Evolutionary conservation across 495 filamentous ascomycete genomes (phyloP).

Genomic region (Terfezia boudieri): DNA sequence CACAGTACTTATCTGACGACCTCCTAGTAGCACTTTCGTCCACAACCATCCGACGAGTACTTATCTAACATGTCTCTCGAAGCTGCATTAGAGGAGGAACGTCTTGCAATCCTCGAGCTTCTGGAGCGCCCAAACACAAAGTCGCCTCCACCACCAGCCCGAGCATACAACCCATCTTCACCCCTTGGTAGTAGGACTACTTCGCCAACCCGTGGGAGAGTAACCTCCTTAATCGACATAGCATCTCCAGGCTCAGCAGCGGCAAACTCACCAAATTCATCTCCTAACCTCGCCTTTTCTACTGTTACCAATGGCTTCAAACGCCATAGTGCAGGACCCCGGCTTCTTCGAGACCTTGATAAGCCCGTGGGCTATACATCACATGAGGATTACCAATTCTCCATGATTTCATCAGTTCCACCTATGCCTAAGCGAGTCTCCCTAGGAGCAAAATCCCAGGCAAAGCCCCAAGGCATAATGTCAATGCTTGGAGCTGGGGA

Average conservation of each 20-base stretch:
- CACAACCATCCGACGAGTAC: too few species aligned
- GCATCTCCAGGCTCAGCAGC: slow-evolving; percentile 17
- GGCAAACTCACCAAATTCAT: slow-evolving; percentile 1
- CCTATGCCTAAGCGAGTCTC: slow-evolving; percentile 2
- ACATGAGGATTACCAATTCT: slow-evolving; percentile 14
- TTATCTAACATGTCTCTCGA: slow-evolving; percentile 34
- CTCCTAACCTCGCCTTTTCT: neutral
- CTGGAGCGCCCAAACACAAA: slow-evolving; percentile 25
- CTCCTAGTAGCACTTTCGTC: too few species aligned
- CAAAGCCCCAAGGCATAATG: neutral
- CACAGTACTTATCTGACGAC: too few species aligned
- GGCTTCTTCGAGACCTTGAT: slow-evolving; percentile 13
- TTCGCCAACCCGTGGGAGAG: slow-evolving; percentile 20
- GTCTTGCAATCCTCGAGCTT: slow-evolving; percentile 42
- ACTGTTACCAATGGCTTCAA: neutral
- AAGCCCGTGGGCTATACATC: slow-evolving; percentile 8
- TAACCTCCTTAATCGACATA: slow-evolving; percentile 13
- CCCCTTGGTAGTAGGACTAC: slow-evolving; percentile 30
- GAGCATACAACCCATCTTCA: slow-evolving; percentile 8
- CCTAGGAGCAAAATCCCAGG: neutral
- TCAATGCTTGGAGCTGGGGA: slow-evolving; percentile 4
- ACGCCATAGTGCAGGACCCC: slow-evolving; percentile 4
- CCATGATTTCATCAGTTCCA: slow-evolving; percentile 10
- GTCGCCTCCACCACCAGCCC: slow-evolving; percentile 25
- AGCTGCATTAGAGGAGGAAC: slow-evolving; percentile 49